These are phyloP conservation scores for Wickerhamiella kurtzmanii DNA, from an alignment of 805 yeast species.

Conservation along the genomic window DNA sequence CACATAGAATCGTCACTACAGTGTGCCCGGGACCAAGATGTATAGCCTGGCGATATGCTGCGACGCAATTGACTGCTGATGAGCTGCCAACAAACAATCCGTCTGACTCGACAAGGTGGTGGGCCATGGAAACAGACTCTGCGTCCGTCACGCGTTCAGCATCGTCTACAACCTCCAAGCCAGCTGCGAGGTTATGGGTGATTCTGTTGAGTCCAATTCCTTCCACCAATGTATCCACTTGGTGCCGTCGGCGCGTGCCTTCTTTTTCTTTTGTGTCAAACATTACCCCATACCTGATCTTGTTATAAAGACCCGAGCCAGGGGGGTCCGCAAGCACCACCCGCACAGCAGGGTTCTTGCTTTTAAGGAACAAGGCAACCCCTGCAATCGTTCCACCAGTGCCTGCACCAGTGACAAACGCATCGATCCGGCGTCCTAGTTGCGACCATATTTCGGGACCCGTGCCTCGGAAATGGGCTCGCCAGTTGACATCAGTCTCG, in stretches of 20 bases:
- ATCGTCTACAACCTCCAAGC: conserved; percentile 58
- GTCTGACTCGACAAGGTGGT: conserved; percentile 62
- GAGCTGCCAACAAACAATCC: conserved; percentile 89
- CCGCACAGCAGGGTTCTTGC: conserved; percentile 29
- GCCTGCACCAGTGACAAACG: conserved; percentile 83
- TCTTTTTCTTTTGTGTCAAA: conserved; percentile 78
- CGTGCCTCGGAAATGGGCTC: conserved; percentile 63
- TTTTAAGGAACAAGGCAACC: conserved; percentile 60
- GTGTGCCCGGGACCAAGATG: conserved; percentile 44
- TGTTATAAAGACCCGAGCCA: conserved; percentile 80
- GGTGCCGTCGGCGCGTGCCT: conserved; percentile 89
- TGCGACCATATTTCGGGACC: conserved; percentile 90
- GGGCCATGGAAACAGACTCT: conserved; percentile 83
- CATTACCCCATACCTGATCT: conserved; percentile 86
- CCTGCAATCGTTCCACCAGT: conserved; percentile 98
- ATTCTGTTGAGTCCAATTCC: conserved; percentile 87
- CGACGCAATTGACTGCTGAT: conserved; percentile 88
- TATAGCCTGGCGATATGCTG: conserved; percentile 53
- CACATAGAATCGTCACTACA: conserved; percentile 81
- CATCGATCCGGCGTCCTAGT: conserved; percentile 49
- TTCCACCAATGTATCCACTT: conserved; percentile 87
- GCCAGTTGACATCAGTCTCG: conserved; percentile 87
- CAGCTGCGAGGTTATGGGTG: conserved; percentile 66
- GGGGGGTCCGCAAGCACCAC: conserved; percentile 86
- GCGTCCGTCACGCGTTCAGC: conserved; percentile 67